phyloP scores from a whole-genome alignment of 306 rosid species.

The Glycine soja region DNA sequence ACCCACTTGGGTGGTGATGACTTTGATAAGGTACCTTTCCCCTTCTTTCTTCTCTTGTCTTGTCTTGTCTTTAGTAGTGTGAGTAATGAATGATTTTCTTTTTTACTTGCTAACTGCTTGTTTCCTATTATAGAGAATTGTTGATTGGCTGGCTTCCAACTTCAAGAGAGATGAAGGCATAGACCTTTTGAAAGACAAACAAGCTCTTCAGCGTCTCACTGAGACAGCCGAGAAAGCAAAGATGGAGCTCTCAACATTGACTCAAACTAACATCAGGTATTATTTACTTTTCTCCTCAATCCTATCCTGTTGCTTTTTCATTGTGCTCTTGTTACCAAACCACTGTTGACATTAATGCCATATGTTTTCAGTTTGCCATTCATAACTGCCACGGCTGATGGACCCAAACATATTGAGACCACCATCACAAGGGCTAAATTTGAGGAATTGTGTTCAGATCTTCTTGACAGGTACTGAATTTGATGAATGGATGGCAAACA shows the following conservation, averaged over 20 bases:
- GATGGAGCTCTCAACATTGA: conserved; percentile 94
- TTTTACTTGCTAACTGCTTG: background rate
- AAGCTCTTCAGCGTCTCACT: conserved; percentile 96
- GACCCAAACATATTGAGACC: conserved; percentile 97
- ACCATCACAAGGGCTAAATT: conserved; percentile 90
- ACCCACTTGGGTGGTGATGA: conserved; percentile 99
- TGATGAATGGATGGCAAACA: conserved; percentile 2
- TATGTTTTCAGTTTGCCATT: conserved; percentile 75
- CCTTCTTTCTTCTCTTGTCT: background rate
- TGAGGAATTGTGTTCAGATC: conserved; percentile 91
- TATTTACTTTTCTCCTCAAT: background rate
- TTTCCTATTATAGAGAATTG: conserved; percentile 67
- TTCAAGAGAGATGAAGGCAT: conserved; percentile 93
- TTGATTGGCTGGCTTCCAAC: conserved; percentile 82
- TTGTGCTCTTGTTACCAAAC: background rate
- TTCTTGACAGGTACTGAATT: conserved; percentile 78
- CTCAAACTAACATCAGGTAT: conserved; percentile 93
- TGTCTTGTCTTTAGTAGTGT: too few species aligned
- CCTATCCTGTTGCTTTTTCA: too few species aligned
- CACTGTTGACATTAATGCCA: background rate
- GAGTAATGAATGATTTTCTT: background rate
- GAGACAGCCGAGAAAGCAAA: conserved; percentile 98
- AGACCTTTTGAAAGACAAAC: conserved; percentile 91
- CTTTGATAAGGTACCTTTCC: conserved; percentile 76
- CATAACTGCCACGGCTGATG: conserved; percentile 95